Conservation (phyloP, 805 yeast species). For the Jamesozyma gamospora region DNA sequence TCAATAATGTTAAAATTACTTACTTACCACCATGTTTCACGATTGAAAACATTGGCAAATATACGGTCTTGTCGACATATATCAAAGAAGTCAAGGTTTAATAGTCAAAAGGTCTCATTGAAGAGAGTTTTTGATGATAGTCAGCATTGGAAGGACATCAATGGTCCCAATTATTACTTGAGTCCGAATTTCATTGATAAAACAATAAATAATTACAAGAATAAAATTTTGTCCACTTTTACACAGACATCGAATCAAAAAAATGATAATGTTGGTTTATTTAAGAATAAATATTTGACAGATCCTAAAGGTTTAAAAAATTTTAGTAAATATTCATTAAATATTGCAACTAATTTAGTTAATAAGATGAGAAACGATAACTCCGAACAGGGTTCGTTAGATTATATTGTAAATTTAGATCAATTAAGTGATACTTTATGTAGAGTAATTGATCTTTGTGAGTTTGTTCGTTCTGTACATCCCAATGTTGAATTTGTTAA, state of each 20-base stretch:
- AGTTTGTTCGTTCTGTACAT: constrained; percentile 80
- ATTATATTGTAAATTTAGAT: constrained; percentile 61
- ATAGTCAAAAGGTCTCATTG: constrained; percentile 13
- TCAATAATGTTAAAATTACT: no score
- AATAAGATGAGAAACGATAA: constrained; percentile 42
- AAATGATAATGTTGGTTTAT: constrained; percentile 46
- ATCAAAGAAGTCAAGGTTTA: neutral
- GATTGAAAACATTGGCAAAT: no score
- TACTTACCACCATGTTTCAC: no score
- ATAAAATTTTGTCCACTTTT: constrained; percentile 6
- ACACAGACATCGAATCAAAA: neutral
- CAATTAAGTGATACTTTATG: constrained; percentile 81
- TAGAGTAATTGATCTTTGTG: constrained; percentile 88
- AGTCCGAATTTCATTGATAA: constrained; percentile 1
- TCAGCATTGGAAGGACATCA: constrained; percentile 45
- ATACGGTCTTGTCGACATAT: neutral
- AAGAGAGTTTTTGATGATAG: constrained; percentile 53
- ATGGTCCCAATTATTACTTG: constrained; percentile 20
- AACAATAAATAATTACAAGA: constrained; percentile 3
- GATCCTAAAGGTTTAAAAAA: constrained; percentile 60
- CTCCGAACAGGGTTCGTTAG: constrained; percentile 33
- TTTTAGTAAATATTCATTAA: constrained; percentile 58
- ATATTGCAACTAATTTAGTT: constrained; percentile 54
- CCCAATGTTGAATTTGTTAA: constrained; percentile 60
- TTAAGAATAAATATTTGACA: constrained; percentile 58